Evolutionary conservation across 2,329 filamentous ascomycete species (phyloP).

Genomic region (Pezicula radicicola): DNA sequence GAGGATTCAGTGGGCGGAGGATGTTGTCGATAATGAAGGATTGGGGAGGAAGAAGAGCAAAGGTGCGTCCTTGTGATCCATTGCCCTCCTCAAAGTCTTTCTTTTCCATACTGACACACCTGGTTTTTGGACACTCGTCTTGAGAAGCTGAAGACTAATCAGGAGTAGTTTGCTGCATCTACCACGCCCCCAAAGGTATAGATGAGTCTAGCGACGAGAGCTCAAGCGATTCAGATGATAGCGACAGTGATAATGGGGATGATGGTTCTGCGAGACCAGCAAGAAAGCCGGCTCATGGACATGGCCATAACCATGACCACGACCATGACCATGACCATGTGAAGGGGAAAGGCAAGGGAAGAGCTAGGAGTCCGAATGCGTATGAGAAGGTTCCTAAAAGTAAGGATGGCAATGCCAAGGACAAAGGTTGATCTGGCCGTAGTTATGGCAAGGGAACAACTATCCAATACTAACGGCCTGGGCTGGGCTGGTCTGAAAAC

Average conservation of each 20-base stretch:
- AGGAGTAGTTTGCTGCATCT: conserved; percentile 90
- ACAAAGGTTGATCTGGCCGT: neutral
- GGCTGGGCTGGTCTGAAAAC: too few relatives aligned
- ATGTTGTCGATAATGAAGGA: conserved; percentile 93
- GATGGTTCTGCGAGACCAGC: conserved; percentile 42
- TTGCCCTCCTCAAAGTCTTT: neutral
- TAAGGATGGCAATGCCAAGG: conserved; percentile 28
- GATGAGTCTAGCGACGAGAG: conserved; percentile 78
- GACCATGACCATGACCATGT: conserved; percentile 38
- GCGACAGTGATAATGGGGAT: conserved; percentile 51
- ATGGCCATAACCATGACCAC: conserved; percentile 29
- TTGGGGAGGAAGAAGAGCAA: conserved; percentile 93
- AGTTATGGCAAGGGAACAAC: neutral
- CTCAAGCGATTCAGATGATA: conserved; percentile 49
- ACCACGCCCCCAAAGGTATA: conserved; percentile 78
- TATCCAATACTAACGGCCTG: neutral
- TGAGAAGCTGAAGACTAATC: neutral
- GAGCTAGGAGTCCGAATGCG: conserved; percentile 71
- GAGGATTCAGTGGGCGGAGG: conserved; percentile 87
- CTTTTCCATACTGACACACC: neutral
- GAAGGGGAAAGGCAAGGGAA: conserved; percentile 32
- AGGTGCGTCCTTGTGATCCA: conserved; percentile 48
- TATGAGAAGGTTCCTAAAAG: conserved; percentile 74
- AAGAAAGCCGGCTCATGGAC: conserved; percentile 21
- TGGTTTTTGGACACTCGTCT: neutral